A percentile compares a stretch with the other conserved stretches of the same genome.
Evolutionary conservation across 441 rosid genomes (phyloP).

Genomic region (Adansonia grandidieri): DNA sequence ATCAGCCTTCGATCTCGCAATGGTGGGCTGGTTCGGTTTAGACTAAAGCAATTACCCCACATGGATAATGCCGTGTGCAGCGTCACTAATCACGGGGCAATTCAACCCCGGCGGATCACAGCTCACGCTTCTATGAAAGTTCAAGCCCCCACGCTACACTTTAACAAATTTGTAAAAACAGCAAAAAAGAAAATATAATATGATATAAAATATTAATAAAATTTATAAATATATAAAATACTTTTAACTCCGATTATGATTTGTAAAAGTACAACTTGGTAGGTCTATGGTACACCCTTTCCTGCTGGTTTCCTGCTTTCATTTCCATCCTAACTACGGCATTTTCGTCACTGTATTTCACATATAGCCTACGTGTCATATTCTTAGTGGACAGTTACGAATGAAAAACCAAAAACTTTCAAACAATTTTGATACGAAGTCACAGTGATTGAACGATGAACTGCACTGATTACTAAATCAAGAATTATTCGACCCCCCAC

Average conservation of each 20-base stretch:
- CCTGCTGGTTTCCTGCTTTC: background rate
- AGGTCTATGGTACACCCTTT: too few relatives aligned
- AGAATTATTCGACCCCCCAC: too few relatives aligned
- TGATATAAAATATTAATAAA: too few relatives aligned
- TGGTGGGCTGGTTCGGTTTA: background rate
- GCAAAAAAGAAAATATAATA: too few relatives aligned
- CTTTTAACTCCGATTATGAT: too few relatives aligned
- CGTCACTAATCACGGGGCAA: conserved; percentile 41
- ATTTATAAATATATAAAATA: too few relatives aligned
- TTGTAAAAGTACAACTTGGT: too few relatives aligned
- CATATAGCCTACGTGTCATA: conserved; percentile 3
- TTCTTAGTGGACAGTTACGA: background rate
- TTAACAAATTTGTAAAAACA: too few relatives aligned
- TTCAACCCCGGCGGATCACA: background rate
- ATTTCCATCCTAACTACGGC: background rate
- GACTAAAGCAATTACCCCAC: conserved; percentile 19
- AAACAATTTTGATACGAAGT: too few relatives aligned
- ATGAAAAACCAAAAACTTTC: too few relatives aligned
- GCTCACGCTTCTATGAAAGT: background rate
- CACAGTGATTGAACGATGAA: background rate
- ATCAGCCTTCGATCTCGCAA: conserved; percentile 27
- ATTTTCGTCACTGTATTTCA: background rate
- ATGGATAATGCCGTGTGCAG: conserved; percentile 36
- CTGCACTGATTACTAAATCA: too few relatives aligned
- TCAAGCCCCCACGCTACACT: conserved; percentile 18